Evolutionary conservation across 768 basidiomycete genomes (phyloP), one percentile per base, ranked within the genome.

Genomic region (Termitomyces sp.): DNA sequence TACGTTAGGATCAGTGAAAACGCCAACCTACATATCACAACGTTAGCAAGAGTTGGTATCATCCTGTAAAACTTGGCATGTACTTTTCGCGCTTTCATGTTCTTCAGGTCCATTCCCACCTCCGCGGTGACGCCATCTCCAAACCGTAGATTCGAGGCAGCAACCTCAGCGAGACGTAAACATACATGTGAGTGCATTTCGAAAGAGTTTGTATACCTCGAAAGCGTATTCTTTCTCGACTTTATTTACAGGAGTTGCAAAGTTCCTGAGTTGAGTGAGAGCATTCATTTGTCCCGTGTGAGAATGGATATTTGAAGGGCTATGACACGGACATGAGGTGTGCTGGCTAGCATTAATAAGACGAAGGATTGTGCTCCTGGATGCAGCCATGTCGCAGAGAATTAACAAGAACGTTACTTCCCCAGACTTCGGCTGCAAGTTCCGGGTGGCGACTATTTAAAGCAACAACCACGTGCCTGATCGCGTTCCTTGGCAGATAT

Each of bases 41-140:
- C 29, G 10, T 24, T 47, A 34, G 58, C 51, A 55, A 34, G 31
- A 42, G 50, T 33, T 45, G 16, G 15, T 50, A 53, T 49, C 9
- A 33, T 8, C 28, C 24, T 41, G 53, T 12, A 8, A 6, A 44
- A 26, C 26, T 49, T 15, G 5, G 42, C 20, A 60, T 61, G 29
- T 62, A 88, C 92, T 81, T 92, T 93, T 64, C 84, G 82, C 7
- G 94, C 92, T 56, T 87, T 89, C 90, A 92, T 88, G 74, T 95
- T 95, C 79, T 89, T 90, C 64, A 95, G 79, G 71, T 94, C 94
- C 88, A 94, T 92, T 34, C 93, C 94, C 29, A 95, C 89, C 71
- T 95, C 93, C 39, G 80, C 78, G 4, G 93, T 94, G 36, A 93
- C 94, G 31, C 93, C 93, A 60, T 93, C 88, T 1, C 93, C 93